A percentile compares a stretch with the other conserved stretches of the same genome.
These are phyloP conservation scores for Suillus plorans DNA, from an alignment of 768 basidiomycete species.

Conservation along the genomic window DNA sequence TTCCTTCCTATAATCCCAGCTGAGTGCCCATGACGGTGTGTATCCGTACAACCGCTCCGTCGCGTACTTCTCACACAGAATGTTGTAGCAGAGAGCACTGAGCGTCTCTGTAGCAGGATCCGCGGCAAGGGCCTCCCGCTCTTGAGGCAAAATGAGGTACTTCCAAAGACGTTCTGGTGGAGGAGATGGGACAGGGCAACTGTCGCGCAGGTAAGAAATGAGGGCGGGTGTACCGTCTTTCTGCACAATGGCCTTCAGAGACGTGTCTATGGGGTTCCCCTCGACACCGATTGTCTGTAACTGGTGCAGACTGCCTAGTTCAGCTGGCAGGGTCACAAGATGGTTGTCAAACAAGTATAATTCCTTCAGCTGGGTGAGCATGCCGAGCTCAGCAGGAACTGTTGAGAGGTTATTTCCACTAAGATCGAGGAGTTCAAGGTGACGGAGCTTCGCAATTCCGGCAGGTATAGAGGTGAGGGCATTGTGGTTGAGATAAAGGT, in stretches of 20 bases:
- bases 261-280: constrained; percentile 89
- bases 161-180: constrained; percentile 85
- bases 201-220: constrained; percentile 89
- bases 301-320: constrained; percentile 89
- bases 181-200: constrained; percentile 75
- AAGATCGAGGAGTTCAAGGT: constrained; percentile 87
- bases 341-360: constrained; percentile 96
- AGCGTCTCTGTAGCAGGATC: constrained; percentile 76
- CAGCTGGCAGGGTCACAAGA: constrained; percentile 77
- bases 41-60: constrained; percentile 91
- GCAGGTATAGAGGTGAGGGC: constrained; percentile 74
- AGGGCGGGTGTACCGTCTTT: constrained; percentile 93
- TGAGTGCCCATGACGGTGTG: constrained; percentile 93
- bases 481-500: constrained; percentile 97
- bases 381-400: constrained; percentile 86
- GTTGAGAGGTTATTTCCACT: constrained; percentile 81
- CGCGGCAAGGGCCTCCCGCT: constrained; percentile 56
- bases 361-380: constrained; percentile 88
- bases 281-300: constrained; percentile 93
- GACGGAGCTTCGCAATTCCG: constrained; percentile 78
- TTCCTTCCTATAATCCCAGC: constrained; percentile 94
- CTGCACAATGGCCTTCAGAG: constrained; percentile 78
- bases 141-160: constrained; percentile 53
- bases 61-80: constrained; percentile 89
- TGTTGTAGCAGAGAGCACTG: constrained; percentile 87